Evolutionary conservation across 352 stramenopile genomes (phyloP).

Genomic region (Stramenopiles sp.): DNA sequence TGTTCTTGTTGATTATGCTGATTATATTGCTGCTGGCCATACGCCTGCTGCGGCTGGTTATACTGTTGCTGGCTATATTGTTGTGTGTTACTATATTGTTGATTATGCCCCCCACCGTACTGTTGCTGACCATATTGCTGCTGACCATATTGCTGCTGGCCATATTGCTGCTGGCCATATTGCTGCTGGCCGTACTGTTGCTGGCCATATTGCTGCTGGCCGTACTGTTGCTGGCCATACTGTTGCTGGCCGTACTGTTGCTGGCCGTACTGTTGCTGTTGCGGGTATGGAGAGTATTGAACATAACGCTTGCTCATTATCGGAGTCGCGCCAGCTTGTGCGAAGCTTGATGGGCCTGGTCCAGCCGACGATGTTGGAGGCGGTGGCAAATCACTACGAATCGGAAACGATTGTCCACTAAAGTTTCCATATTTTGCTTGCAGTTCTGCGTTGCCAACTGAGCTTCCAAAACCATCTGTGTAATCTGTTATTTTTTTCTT

Average conservation of each 20-base stretch:
- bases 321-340: background rate
- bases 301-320: background rate
- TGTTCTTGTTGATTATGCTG: too few relatives aligned
- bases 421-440: slow-evolving; percentile 66
- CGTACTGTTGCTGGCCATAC: background rate
- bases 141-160: background rate
- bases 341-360: background rate
- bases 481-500: slow-evolving; percentile 22
- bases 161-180: background rate
- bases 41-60: too few relatives aligned
- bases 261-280: background rate
- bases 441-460: slow-evolving; percentile 57
- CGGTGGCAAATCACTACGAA: background rate
- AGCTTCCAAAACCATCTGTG: slow-evolving; percentile 60
- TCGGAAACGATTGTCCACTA: background rate
- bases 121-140: background rate
- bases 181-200: background rate
- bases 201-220: background rate
- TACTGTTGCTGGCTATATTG: too few relatives aligned
- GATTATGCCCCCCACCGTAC: too few relatives aligned
- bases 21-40: too few relatives aligned
- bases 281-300: background rate
- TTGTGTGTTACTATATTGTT: too few relatives aligned
- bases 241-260: background rate
- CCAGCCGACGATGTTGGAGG: background rate